phyloP scores from a whole-genome alignment of 2,329 filamentous ascomycete species.

The Apiospora pterosperma region DNA sequence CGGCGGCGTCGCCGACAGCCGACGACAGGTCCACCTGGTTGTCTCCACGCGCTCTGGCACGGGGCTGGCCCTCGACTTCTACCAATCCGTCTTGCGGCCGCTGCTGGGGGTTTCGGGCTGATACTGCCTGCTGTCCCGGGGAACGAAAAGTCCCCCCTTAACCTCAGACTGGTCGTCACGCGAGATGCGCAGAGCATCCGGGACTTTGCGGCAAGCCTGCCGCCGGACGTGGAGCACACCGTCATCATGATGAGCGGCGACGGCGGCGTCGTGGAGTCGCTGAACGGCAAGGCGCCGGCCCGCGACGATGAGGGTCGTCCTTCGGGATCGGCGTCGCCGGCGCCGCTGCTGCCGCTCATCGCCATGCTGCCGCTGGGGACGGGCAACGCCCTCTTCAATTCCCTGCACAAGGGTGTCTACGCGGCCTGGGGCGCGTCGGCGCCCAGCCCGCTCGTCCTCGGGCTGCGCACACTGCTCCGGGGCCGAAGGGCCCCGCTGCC shows the following conservation, averaged over 20 bases:
- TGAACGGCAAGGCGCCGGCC: slow-evolving; percentile 55
- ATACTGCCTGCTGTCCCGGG: slow-evolving; percentile 13
- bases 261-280: slow-evolving; percentile 77
- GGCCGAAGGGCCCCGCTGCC: slow-evolving; percentile 56
- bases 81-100: slow-evolving; percentile 50
- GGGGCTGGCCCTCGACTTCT: slow-evolving; percentile 54
- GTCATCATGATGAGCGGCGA: slow-evolving; percentile 84
- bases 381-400: slow-evolving; percentile 63
- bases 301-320: slow-evolving; percentile 9
- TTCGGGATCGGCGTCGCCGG: background rate
- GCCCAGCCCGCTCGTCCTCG: slow-evolving; percentile 43
- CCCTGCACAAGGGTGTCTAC: slow-evolving; percentile 57
- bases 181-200: slow-evolving; percentile 59
- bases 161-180: slow-evolving; percentile 59
- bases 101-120: slow-evolving; percentile 48
- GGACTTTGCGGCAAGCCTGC: slow-evolving; percentile 51
- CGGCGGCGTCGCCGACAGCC: slow-evolving; percentile 13
- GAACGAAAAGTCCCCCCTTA: background rate
- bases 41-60: slow-evolving; percentile 67
- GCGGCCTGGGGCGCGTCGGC: slow-evolving; percentile 20
- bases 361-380: slow-evolving; percentile 60
- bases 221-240: slow-evolving; percentile 41
- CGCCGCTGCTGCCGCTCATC: slow-evolving; percentile 36
- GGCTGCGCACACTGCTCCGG: slow-evolving; percentile 56
- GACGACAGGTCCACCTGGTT: slow-evolving; percentile 56